Percentiles rank a stretch among this genome's conserved stretches.
Conservation (phyloP, 139 green algal genomes). For the Tetradesmus lagerheimii region DNA sequence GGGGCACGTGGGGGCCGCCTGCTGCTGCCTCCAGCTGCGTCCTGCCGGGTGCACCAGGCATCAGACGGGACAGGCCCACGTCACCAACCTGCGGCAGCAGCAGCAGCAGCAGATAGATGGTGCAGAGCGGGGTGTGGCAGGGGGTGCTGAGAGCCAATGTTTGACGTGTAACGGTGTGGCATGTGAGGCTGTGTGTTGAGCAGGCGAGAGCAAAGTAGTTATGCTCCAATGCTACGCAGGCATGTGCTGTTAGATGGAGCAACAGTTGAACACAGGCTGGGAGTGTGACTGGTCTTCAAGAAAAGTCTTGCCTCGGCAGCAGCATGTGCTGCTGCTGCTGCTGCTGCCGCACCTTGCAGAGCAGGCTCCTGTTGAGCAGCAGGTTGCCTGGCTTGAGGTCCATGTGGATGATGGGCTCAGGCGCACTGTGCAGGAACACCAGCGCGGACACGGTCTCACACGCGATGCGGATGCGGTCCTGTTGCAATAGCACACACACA, state of each 20-base stretch:
- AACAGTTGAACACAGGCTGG: too few species aligned
- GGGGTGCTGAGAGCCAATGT: neutral
- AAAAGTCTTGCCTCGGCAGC: too few species aligned
- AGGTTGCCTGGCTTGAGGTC: constrained; percentile 70
- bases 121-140: too few species aligned
- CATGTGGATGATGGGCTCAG: constrained; percentile 70
- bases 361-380: constrained; percentile 62
- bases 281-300: too few species aligned
- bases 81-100: constrained; percentile 52
- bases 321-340: neutral
- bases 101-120: too few species aligned
- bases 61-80: constrained; percentile 63
- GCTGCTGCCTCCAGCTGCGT: neutral
- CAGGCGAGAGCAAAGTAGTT: neutral
- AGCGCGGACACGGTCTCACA: constrained; percentile 63
- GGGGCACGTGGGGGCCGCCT: neutral
- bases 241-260: too few species aligned
- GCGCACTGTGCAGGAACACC: constrained; percentile 64
- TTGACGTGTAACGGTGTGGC: neutral
- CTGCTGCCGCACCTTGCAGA: constrained; percentile 58
- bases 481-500: constrained; percentile 31
- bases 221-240: too few species aligned
- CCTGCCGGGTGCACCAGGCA: neutral
- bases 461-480: constrained; percentile 65
- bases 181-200: neutral